Evolutionary conservation across 305 asterid species (phyloP).

Genomic region (Rubia balearica): DNA sequence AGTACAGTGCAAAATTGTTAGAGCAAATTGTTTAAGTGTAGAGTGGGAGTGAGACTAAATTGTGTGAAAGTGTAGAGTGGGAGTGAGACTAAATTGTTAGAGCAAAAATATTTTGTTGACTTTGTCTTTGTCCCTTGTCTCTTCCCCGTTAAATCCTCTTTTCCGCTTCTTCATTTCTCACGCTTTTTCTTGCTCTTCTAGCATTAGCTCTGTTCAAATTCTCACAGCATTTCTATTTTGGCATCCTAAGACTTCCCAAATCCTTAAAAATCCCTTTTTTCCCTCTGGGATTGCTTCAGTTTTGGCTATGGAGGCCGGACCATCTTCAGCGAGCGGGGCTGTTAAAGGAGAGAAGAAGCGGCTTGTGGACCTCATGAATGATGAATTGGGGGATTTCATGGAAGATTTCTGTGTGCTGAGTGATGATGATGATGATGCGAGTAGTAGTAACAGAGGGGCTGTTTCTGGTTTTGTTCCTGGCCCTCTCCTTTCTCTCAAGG

Average conservation of each 20-base stretch:
- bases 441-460: conserved; percentile 10
- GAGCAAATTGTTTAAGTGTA: no score
- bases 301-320: conserved; percentile 30
- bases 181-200: background rate
- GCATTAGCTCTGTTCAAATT: no score
- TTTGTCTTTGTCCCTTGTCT: conserved; percentile 6
- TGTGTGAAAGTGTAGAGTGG: conserved; percentile 2
- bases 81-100: background rate
- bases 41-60: no score
- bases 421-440: conserved; percentile 13
- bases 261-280: background rate
- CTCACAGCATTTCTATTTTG: background rate
- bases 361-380: conserved; percentile 11
- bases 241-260: background rate
- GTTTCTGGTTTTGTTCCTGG: conserved; percentile 52
- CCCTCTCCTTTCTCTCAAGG: conserved; percentile 75
- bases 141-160: background rate
- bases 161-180: background rate
- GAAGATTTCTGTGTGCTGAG: conserved; percentile 3
- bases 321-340: conserved; percentile 29
- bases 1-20: background rate
- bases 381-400: conserved; percentile 12
- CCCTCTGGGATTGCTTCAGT: background rate
- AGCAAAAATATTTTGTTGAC: conserved; percentile 2
- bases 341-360: conserved; percentile 18